Evolutionary conservation across 305 asterid genomes (phyloP), one percentile per base, ranked within the genome.

Genomic region (Fraxinus albicans): DNA sequence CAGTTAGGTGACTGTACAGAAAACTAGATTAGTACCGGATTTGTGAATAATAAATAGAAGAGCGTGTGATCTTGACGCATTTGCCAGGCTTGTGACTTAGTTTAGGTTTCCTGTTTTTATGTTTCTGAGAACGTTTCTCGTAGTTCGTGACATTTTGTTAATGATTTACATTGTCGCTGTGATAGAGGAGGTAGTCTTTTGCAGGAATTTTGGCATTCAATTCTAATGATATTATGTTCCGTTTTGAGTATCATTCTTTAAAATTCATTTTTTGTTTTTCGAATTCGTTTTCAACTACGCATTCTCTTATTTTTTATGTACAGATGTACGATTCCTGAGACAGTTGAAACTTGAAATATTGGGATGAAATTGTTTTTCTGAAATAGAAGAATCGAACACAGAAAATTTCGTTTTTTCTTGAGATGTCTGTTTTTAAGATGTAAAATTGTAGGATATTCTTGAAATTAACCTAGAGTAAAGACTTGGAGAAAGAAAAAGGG

Each of bases 1-100:
- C 47, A 12, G 78, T 76, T 82, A 60, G 81, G 60, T 33, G 81
- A 23, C 21, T 5, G 82, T 79, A 79, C 53, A 65, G 77, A 79
- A 63, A 9, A 23, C 82, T 36, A 63, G 63, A 15, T 70, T 15
- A 70, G 76, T 29, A 31, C 13, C 76, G 76, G 23, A 70, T 70
- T 19, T 70, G 42, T 70, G 42, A 70, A 70, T 70, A 33, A 70
- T 70, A 70, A 70, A 70, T 70, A 70, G 44, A 70, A 33, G 76
- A 70, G 40, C 42, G 33, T 8, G 23, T 70, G 76, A 70, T 70
- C 76, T 70, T 3, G 42, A 31, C 21, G 76, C 76, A 13, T 33
- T 70, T 70, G 76, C 44, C 4, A 12, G 9, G 9, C 76, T 70
- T 31, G 42, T 70, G 76, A 70, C 42, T 19, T 70, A 5, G 76